Conservation (phyloP, 164 flowering plant species). For the Cinnamomum micranthum region DNA sequence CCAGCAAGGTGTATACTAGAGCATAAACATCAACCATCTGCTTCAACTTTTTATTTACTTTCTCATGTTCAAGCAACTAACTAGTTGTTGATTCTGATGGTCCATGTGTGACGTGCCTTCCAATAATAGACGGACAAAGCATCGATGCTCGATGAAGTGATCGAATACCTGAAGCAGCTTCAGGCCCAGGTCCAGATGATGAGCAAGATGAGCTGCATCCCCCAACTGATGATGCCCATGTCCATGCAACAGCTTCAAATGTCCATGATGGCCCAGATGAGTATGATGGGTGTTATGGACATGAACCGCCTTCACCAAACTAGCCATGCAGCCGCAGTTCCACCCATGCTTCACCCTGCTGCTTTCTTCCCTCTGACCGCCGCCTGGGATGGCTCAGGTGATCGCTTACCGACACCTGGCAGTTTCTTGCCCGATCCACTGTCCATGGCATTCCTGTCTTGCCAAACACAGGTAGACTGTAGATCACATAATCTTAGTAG, state of each 20-base stretch:
- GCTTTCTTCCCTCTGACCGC: conserved; percentile 34
- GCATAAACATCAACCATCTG: background rate
- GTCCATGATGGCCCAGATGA: conserved; percentile 64
- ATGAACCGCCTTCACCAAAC: conserved; percentile 20
- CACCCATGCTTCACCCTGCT: conserved; percentile 42
- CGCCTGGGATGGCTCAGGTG: conserved; percentile 40
- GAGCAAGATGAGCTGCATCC: conserved; percentile 50
- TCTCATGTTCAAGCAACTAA: too few relatives aligned
- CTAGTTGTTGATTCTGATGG: background rate
- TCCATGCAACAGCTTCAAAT: conserved; percentile 74
- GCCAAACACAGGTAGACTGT: conserved; percentile 50
- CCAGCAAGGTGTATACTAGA: conserved; percentile 60
- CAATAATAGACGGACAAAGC: conserved; percentile 76
- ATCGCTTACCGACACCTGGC: conserved; percentile 19
- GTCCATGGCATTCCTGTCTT: conserved; percentile 44
- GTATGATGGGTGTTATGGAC: conserved; percentile 57
- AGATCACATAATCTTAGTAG: too few relatives aligned
- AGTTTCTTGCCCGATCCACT: conserved; percentile 45
- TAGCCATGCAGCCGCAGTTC: conserved; percentile 18
- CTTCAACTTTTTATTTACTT: background rate
- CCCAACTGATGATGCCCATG: conserved; percentile 68
- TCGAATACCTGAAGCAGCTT: conserved; percentile 77
- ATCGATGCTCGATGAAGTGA: conserved; percentile 88
- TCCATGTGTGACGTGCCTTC: background rate
- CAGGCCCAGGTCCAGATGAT: conserved; percentile 74